Evolutionary conservation across 345 rosid species (phyloP).

Genomic region (Populus tremula): DNA sequence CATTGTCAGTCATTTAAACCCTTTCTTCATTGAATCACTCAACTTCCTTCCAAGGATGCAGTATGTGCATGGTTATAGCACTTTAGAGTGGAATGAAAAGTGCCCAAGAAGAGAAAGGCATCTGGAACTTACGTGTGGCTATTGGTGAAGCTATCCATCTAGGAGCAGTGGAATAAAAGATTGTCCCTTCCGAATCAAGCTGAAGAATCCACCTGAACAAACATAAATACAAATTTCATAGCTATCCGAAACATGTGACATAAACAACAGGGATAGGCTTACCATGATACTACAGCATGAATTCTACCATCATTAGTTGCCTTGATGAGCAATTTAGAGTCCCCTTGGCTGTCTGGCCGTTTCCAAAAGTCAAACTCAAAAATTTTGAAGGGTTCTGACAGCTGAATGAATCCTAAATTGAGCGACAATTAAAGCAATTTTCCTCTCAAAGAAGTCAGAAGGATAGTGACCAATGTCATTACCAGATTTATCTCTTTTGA

Average conservation of each 20-base stretch:
- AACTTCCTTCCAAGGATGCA: not conserved
- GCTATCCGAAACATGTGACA: not conserved
- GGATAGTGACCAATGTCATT: conserved; percentile 21
- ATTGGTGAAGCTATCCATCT: conserved; percentile 58
- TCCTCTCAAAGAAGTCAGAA: conserved; percentile 15
- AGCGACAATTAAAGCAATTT: conserved; percentile 35
- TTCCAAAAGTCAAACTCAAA: conserved; percentile 95
- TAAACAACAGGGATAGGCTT: conserved; percentile 8
- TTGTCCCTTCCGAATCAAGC: conserved; percentile 77
- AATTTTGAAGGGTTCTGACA: conserved; percentile 84
- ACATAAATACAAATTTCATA: not conserved
- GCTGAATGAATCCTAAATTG: conserved; percentile 55
- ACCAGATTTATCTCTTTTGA: conserved; percentile 71
- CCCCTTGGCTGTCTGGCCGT: conserved; percentile 70
- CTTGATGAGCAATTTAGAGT: conserved; percentile 51
- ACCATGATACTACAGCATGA: conserved; percentile 87
- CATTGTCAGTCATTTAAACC: too few relatives aligned
- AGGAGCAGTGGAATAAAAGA: conserved; percentile 91
- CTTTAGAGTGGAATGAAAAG: not conserved
- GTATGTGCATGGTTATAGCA: not conserved
- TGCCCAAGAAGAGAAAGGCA: not conserved
- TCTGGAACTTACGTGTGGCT: conserved; percentile 40
- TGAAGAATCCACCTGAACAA: conserved; percentile 86
- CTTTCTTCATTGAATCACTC: too few relatives aligned
- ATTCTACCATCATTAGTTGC: conserved; percentile 56